Evolutionary conservation across 169 alveolate species (phyloP).

Genomic region (Cryptosporidium baileyi): DNA sequence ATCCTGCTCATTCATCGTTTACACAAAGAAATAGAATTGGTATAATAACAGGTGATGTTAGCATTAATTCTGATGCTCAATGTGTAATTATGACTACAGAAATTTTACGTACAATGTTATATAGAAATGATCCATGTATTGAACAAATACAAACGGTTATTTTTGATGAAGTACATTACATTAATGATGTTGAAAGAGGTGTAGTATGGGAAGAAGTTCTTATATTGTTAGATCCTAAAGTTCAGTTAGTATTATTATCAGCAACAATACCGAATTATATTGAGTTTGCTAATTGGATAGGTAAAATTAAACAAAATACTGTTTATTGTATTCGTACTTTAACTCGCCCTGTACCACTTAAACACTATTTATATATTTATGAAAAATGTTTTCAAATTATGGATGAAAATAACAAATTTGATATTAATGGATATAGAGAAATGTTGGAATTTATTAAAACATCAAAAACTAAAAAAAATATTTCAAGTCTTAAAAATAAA

Average conservation of each 20-base stretch:
- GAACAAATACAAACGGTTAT: constrained; percentile 94
- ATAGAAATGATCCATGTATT: constrained; percentile 84
- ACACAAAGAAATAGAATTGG: constrained; percentile 87
- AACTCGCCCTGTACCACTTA: constrained; percentile 95
- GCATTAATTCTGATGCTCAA: constrained; percentile 92
- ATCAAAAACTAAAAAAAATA: constrained; percentile 1
- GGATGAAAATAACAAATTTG: constrained; percentile 69
- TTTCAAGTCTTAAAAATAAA: constrained; percentile 13
- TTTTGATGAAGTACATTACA: constrained; percentile 98
- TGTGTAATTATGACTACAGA: constrained; percentile 99
- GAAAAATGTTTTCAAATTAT: constrained; percentile 79
- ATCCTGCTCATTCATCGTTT: constrained; percentile 56
- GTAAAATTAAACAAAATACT: constrained; percentile 89
- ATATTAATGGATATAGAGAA: constrained; percentile 70
- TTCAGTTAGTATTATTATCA: constrained; percentile 93
- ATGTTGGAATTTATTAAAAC: constrained; percentile 50
- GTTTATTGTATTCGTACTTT: constrained; percentile 92
- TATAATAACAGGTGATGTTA: constrained; percentile 97
- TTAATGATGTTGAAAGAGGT: constrained; percentile 95
- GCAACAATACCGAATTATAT: constrained; percentile 98
- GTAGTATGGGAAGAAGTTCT: constrained; percentile 99
- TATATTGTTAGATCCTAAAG: constrained; percentile 91
- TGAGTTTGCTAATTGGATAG: constrained; percentile 99
- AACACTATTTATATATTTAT: constrained; percentile 88
- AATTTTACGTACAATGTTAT: constrained; percentile 91